These are phyloP conservation scores for Zanthoxylum bungeanum DNA, from an alignment of 345 rosid genomes.

Conservation along the genomic window DNA sequence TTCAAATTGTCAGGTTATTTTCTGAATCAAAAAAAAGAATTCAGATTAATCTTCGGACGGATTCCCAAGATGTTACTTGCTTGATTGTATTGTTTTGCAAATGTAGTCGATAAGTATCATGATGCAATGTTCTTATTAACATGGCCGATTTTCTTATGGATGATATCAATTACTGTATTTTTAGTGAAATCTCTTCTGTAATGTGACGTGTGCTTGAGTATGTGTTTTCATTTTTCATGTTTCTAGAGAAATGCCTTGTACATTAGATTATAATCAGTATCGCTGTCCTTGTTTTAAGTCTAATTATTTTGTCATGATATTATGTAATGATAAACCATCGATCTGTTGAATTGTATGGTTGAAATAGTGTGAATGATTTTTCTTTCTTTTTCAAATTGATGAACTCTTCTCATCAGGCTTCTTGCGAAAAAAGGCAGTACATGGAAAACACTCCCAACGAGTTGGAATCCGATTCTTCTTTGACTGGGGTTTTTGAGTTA, in stretches of 20 bases:
- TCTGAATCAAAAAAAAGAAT: not conserved
- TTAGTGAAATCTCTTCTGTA: not conserved
- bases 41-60: not conserved
- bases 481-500: conserved; percentile 41
- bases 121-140: not conserved
- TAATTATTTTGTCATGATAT: not conserved
- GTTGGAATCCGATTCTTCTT: conserved; percentile 30
- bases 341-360: not conserved
- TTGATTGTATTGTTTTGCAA: not conserved
- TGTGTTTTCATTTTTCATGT: not conserved
- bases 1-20: no score
- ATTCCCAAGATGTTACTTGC: not conserved
- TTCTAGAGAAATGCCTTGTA: not conserved
- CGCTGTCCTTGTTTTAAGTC: not conserved
- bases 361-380: not conserved
- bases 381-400: conserved; percentile 5
- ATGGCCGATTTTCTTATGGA: not conserved
- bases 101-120: not conserved
- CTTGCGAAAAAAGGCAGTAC: conserved; percentile 14
- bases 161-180: not conserved
- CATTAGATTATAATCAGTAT: not conserved
- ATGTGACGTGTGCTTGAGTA: not conserved
- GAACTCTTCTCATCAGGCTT: not conserved
- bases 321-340: not conserved
- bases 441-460: conserved; percentile 29